Evolutionary conservation across 1,284 basidiomycete species (phyloP), one percentile per base, ranked within the genome.

Genomic region (Vanrija sp.): DNA sequence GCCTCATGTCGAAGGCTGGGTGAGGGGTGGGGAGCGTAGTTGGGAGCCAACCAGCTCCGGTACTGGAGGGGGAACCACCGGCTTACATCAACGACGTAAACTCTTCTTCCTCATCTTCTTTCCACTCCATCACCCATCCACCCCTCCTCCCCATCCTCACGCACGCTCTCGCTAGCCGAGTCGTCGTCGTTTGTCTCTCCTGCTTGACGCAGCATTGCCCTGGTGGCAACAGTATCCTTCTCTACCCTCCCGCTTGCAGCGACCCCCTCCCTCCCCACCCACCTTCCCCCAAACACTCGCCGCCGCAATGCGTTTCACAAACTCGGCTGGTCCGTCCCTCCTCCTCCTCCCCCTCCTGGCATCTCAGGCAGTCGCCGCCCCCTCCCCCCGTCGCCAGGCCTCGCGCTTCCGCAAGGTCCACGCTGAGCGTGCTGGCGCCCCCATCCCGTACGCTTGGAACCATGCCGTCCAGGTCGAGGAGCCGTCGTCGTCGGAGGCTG

Each of bases 321-420:
- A 25, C 22, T 35, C 55, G 52, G 55, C 59, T 42, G 55, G 55
- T 41, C 49, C 63, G 25, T 59, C 65, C 23, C 51, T 64, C 16
- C 53, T 71, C 41, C 60, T 72, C 45, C 61, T 65, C 22, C 67
- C 64, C 25, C 59, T 70, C 42, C 62, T 70, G 16, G 70, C 63
- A 6, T 56, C 61, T 3, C 47, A 62, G 18, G 53, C 64, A 19
- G 43, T 65, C 19, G 70, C 70, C 7, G 53, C 64, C 2, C 67
- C 68, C 6, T 60, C 56, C 19, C 55, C 50, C n/a, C 58, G 60
- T 31, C 55, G 64, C 50, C 58, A 52, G 22, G 47, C 56, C 25
- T 23, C 54, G 15, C 47, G 56, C 23, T 66, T 65, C 49, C 54
- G 59, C 37, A 61, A 60, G 42, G 48, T 65, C 39, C 66, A 54